Percentiles rank a stretch among this genome's conserved stretches.
Evolutionary conservation across 2,329 filamentous ascomycete genomes (phyloP).

Genomic region (Pestalotiopsis sp.): DNA sequence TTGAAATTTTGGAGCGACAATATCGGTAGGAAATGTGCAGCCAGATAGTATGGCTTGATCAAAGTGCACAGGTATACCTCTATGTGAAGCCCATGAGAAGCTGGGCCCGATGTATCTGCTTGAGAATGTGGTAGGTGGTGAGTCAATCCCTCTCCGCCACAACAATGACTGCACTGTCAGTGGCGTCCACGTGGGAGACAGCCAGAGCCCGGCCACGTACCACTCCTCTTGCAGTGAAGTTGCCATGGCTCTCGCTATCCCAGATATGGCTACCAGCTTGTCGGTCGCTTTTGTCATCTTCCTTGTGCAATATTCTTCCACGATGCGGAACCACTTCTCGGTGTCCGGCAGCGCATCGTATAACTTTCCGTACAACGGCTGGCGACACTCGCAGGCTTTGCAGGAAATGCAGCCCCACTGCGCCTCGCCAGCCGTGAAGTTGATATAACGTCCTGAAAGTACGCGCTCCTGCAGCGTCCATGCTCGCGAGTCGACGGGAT

Average conservation of each 20-base stretch:
- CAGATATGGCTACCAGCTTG: background rate
- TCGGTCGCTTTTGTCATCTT: background rate
- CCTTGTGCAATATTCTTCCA: background rate
- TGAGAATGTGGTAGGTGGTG: background rate
- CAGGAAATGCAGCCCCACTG: constrained; percentile 9
- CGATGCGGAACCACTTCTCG: background rate
- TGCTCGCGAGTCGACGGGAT: constrained; percentile 7
- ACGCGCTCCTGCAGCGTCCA: constrained; percentile 11
- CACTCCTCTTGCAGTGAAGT: background rate
- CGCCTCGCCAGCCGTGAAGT: constrained; percentile 9
- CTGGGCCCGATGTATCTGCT: constrained; percentile 2
- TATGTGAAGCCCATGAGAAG: no score
- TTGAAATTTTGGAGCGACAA: no score
- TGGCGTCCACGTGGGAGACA: background rate
- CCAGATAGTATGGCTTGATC: no score
- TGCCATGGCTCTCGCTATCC: background rate
- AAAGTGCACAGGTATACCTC: no score
- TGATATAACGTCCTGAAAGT: constrained; percentile 4
- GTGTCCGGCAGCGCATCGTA: background rate
- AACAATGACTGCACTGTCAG: background rate
- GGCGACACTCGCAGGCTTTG: background rate
- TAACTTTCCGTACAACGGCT: background rate
- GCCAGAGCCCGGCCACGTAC: constrained; percentile 9
- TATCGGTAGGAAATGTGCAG: no score
- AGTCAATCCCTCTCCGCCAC: background rate